Base-by-base conservation (phyloP, 495 filamentous ascomycete species). In the Neurospora discreta region DNA sequence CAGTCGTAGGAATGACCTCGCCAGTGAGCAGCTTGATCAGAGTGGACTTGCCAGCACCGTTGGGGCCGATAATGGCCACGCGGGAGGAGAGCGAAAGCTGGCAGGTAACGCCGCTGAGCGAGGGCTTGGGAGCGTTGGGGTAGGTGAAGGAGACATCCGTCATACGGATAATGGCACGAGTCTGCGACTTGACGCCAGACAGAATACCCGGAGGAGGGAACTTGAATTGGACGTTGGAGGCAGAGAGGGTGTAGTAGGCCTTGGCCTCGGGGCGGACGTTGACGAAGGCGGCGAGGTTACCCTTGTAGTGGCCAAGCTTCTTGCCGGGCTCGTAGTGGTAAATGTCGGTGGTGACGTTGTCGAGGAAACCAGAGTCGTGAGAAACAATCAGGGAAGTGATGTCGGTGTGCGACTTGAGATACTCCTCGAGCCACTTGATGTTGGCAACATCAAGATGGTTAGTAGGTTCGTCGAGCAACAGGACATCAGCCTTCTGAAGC, bases 1-100 rank as follows among this genome's bases (percentile, higher is more conserved):
- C 96, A 33, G 79, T 78, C 74, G 94, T 92, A 1, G 96, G 95
- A 73, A 98, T 90, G 26, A 89, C 88, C 81, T 98, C 96, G 75
- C 96, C 96, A n/a, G 96, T 99, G 70, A 99, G 84, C 26, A 99
- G 84, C 84, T 98, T 98, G 85, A 99, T 97, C 70, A 99, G 87
- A 3, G 96, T 99, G 33, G 94, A 97, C 82, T 99, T 99, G 81
- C 96, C 96, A 16, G 96, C 96, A 85, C 96, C 96, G 78, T 99
- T 99, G 74, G 92, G 90, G 58, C 96, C 96, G 73, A 99, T 97
- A 78, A 99, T 96, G 65, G 94, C 96, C 33, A 94, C 91, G 75
- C 96, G 90, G 16, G 94, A 98, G 3, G 94, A 98, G 44, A 99
- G 89, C 1, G 91, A 87, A 2, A 99, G 87, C 67, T 91, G 89